A percentile compares a stretch with the other conserved stretches of the same genome.
These are phyloP conservation scores for Jaltomata sinuosa DNA, from an alignment of 257 asterid species.

Conservation along the genomic window DNA sequence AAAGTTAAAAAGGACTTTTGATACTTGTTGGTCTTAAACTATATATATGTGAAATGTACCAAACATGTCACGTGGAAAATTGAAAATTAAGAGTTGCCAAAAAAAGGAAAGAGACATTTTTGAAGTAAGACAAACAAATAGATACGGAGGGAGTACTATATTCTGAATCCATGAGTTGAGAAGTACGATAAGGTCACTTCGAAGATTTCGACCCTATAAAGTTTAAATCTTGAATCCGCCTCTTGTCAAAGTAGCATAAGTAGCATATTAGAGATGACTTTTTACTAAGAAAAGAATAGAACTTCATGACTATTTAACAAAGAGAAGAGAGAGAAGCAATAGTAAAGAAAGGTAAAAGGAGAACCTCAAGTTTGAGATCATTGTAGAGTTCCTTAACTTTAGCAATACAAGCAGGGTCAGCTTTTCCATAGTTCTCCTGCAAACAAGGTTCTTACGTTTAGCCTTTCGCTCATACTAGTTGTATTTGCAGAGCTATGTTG, in stretches of 20 bases:
- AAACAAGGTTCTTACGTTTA: neutral
- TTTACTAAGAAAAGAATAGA: neutral
- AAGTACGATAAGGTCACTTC: neutral
- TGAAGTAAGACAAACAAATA: no score
- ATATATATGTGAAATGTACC: no score
- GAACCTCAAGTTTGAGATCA: conserved; percentile 29
- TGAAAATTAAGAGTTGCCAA: no score
- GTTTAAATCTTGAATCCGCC: neutral
- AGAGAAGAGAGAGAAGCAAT: neutral
- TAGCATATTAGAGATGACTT: neutral
- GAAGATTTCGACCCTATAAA: neutral
- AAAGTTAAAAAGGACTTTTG: no score
- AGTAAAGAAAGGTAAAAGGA: neutral
- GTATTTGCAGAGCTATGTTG: neutral
- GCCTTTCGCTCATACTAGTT: neutral
- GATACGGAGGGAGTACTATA: neutral
- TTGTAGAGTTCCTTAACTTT: conserved; percentile 27
- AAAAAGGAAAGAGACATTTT: no score
- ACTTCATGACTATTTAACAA: neutral
- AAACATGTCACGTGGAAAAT: no score
- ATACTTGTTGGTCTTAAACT: no score
- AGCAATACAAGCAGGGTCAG: conserved; percentile 21
- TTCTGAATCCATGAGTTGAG: neutral
- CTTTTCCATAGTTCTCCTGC: conserved; percentile 40
- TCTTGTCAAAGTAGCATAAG: neutral